Conservation (phyloP, 805 yeast species). For the Phaffomyces opuntiae region DNA sequence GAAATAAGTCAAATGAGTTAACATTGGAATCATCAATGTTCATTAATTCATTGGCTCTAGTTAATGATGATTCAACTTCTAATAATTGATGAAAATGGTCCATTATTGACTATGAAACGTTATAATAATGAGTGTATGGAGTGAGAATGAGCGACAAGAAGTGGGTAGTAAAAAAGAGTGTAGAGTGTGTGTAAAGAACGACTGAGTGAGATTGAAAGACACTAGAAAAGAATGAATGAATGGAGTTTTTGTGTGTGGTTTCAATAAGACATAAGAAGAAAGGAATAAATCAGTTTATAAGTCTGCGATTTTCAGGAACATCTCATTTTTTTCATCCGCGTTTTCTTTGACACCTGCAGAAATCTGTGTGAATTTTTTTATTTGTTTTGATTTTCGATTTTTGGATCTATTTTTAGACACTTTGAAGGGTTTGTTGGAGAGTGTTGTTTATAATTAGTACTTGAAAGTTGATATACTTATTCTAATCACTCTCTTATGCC, state of each 20-base stretch:
- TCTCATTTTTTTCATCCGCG: neutral
- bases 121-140: no score
- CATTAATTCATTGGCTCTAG: conserved; percentile 1
- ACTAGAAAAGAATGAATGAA: neutral
- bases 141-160: conserved; percentile 9
- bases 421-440: no score
- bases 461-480: no score
- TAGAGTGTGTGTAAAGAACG: neutral
- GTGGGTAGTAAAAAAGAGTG: neutral
- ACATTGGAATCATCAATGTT: neutral
- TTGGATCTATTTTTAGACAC: no score
- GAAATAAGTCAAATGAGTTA: neutral
- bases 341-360: neutral
- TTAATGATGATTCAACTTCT: conserved; percentile 11
- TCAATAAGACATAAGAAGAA: neutral
- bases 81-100: conserved; percentile 16
- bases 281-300: neutral
- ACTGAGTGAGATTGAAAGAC: neutral
- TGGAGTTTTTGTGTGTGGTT: no score
- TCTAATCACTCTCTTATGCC: no score
- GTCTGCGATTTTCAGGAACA: neutral
- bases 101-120: no score
- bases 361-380: no score
- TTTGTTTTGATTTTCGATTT: no score
- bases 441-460: no score